These are phyloP conservation scores for Alnus rubra DNA, from an alignment of 306 rosid genomes.

Conservation along the genomic window DNA sequence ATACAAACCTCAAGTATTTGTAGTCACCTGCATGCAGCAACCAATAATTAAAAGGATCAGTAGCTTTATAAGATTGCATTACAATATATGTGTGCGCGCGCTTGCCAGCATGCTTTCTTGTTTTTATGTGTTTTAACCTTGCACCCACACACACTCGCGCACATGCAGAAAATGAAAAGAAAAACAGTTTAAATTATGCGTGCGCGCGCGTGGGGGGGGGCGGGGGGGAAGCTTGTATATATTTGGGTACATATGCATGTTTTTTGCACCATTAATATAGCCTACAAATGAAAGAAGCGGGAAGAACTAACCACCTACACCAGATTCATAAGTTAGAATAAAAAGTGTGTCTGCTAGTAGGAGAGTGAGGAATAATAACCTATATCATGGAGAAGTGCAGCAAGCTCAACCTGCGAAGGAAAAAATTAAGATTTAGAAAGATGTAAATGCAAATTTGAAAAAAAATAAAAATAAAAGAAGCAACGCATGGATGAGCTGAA, in stretches of 20 bases:
- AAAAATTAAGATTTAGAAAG: slow-evolving; percentile 1
- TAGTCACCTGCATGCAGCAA: slow-evolving; percentile 62
- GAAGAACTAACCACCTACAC: neutral
- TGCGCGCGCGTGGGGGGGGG: no score
- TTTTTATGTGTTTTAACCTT: no score
- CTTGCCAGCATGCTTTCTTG: no score
- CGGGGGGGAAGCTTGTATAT: neutral
- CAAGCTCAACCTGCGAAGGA: slow-evolving; percentile 71
- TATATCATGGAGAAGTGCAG: slow-evolving; percentile 89
- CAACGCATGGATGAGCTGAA: neutral
- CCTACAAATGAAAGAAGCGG: neutral
- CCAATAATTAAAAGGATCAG: slow-evolving; percentile 17
- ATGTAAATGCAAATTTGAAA: neutral
- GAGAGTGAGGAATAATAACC: slow-evolving; percentile 35
- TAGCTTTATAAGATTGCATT: neutral
- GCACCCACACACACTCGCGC: no score
- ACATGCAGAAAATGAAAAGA: neutral
- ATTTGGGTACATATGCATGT: neutral
- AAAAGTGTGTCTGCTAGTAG: neutral
- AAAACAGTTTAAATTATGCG: neutral
- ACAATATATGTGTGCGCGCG: no score
- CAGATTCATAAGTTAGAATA: slow-evolving; percentile 6
- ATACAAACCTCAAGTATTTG: slow-evolving; percentile 76
- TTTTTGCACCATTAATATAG: neutral
- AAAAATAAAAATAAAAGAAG: neutral